Evolutionary conservation across 2,329 filamentous ascomycete genomes (phyloP).

Genomic region (Cercospora sojina): DNA sequence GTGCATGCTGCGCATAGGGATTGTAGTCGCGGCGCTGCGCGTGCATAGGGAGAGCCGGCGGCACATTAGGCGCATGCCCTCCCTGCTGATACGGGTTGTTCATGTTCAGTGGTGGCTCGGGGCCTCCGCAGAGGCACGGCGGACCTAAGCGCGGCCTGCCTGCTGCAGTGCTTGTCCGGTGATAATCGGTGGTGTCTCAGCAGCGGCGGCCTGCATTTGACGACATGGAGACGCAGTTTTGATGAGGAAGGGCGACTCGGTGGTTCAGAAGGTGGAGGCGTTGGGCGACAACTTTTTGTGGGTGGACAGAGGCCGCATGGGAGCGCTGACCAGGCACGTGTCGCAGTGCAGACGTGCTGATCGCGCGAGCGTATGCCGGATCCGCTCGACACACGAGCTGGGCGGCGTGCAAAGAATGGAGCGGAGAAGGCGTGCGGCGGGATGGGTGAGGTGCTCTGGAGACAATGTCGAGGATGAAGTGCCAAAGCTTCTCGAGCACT

Average conservation of each 20-base stretch:
- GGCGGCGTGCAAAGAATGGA: not conserved
- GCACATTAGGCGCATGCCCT: conserved; percentile 17
- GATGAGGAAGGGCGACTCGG: not conserved
- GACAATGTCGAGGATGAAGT: not conserved
- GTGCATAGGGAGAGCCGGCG: conserved; percentile 23
- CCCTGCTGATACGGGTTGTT: conserved; percentile 17
- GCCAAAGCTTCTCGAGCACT: not conserved
- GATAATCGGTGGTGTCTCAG: not conserved
- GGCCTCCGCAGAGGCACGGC: conserved; percentile 8
- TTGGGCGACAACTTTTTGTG: not conserved
- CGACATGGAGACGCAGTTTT: not conserved
- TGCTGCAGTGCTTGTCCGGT: not conserved
- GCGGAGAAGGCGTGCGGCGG: not conserved
- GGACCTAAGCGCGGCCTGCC: conserved; percentile 7
- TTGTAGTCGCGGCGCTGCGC: conserved; percentile 36
- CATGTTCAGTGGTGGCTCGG: conserved; percentile 10
- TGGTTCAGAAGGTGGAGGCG: not conserved
- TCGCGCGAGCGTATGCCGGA: not conserved
- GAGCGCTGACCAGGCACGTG: conserved; percentile 1
- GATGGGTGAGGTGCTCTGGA: conserved; percentile 1
- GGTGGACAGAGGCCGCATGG: not conserved
- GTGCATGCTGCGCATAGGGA: conserved; percentile 40
- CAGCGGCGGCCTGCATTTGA: conserved; percentile 7
- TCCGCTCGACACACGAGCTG: not conserved
- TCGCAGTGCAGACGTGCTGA: conserved; percentile 1